phyloP scores from a whole-genome alignment of 2,329 filamentous ascomycete genomes.

The Lasiodiplodia sp. region DNA sequence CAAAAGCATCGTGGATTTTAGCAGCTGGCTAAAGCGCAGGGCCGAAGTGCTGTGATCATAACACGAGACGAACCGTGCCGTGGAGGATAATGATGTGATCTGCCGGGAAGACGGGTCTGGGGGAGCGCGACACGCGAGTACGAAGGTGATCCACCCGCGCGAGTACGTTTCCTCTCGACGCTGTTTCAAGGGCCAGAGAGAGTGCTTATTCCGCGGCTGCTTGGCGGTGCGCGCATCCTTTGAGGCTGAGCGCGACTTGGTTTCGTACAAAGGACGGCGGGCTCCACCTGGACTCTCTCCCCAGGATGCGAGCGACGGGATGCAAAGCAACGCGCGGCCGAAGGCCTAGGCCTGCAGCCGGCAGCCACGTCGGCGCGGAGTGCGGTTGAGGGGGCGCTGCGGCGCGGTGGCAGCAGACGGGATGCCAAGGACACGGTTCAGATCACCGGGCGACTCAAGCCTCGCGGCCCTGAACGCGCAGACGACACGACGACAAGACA shows the following conservation, averaged over 20 bases:
- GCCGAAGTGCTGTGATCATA: neutral
- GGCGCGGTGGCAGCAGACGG: neutral
- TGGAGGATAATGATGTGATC: constrained; percentile 18
- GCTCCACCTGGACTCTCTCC: neutral
- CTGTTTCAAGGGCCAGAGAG: neutral
- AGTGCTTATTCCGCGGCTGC: constrained; percentile 23
- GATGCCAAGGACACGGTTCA: constrained; percentile 19
- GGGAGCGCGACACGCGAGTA: constrained; percentile 17
- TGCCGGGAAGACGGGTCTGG: constrained; percentile 6
- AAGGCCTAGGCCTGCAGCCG: neutral
- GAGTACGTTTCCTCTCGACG: neutral
- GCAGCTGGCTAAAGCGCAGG: neutral
- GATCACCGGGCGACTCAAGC: constrained; percentile 29
- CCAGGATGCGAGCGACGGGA: neutral
- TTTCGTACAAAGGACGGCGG: neutral
- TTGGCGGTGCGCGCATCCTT: constrained; percentile 17
- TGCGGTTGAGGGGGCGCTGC: neutral
- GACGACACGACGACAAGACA: constrained; percentile 29
- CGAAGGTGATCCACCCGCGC: constrained; percentile 21
- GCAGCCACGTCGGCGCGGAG: constrained; percentile 1
- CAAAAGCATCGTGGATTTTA: neutral
- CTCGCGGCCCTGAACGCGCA: constrained; percentile 13
- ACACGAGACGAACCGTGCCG: constrained; percentile 18
- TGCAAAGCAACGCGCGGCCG: constrained; percentile 3
- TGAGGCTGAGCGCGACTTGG: constrained; percentile 8